A percentile compares a stretch with the other conserved stretches of the same genome.
Conservation (phyloP, 1,139 yeast genomes). For the Yamadazyma atlantica region DNA sequence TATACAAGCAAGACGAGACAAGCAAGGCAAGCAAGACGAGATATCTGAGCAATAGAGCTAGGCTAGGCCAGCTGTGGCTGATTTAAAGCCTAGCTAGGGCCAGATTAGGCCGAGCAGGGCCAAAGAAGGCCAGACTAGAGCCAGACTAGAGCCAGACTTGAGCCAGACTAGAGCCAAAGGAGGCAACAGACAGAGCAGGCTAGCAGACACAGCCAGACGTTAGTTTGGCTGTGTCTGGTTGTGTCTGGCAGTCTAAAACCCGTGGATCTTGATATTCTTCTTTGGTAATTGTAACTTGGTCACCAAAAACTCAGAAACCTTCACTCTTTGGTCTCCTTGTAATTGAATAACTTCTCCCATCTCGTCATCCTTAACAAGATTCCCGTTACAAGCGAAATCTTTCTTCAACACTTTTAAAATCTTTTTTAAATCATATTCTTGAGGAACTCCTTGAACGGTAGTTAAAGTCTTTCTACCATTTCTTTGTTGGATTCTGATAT, state of each 20-base stretch:
- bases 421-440: slow-evolving; percentile 91
- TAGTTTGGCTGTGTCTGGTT: no score
- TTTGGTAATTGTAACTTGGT: slow-evolving; percentile 85
- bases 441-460: slow-evolving; percentile 96
- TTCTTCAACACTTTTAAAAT: slow-evolving; percentile 92
- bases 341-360: slow-evolving; percentile 96
- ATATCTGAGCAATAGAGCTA: no score
- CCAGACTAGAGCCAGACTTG: no score
- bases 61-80: no score
- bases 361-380: slow-evolving; percentile 94
- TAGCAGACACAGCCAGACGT: no score
- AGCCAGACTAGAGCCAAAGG: no score
- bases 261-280: slow-evolving; percentile 97
- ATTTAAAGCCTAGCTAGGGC: no score
- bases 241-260: slow-evolving; percentile 55
- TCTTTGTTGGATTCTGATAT: slow-evolving; percentile 99
- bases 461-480: slow-evolving; percentile 99
- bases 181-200: no score
- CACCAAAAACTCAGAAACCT: slow-evolving; percentile 91
- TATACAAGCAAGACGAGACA: no score
- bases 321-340: slow-evolving; percentile 98
- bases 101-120: no score
- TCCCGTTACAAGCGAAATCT: slow-evolving; percentile 98
- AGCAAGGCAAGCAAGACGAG: no score
- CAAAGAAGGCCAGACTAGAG: no score